Evolutionary conservation across 805 yeast genomes (phyloP).

Genomic region (Myxozyma kluyveri): DNA sequence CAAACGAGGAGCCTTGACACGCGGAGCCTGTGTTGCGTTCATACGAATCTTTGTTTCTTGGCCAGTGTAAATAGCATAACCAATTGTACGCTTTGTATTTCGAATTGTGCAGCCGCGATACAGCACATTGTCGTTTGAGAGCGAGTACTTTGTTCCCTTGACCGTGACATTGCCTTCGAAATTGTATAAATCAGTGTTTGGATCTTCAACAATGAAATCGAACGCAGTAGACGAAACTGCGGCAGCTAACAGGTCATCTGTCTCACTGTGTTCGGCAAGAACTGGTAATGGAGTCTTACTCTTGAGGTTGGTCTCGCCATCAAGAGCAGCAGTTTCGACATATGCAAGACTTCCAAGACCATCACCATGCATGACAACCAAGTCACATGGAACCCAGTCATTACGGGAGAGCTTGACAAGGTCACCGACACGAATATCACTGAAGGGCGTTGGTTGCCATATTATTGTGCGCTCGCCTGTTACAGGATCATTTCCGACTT

Average conservation of each 20-base stretch:
- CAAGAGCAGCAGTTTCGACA: constrained; percentile 95
- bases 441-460: constrained; percentile 56
- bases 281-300: constrained; percentile 66
- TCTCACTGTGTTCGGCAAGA: constrained; percentile 50
- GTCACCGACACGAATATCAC: constrained; percentile 82
- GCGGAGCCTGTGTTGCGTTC: constrained; percentile 87
- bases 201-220: constrained; percentile 75
- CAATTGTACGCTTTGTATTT: constrained; percentile 72
- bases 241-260: constrained; percentile 49
- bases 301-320: constrained; percentile 94
- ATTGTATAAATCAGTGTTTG: constrained; percentile 85
- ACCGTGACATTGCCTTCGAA: constrained; percentile 66
- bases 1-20: constrained; percentile 89
- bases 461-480: constrained; percentile 27
- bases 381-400: constrained; percentile 94
- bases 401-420: constrained; percentile 67
- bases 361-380: constrained; percentile 65
- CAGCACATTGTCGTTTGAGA: constrained; percentile 77
- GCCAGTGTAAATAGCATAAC: constrained; percentile 87
- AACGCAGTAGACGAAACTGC: constrained; percentile 43
- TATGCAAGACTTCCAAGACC: constrained; percentile 60
- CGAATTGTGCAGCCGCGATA: constrained; percentile 89
- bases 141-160: constrained; percentile 49
- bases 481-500: constrained; percentile 20
- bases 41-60: constrained; percentile 93